phyloP scores from a whole-genome alignment of 345 rosid genomes.

The Passiflora organensis region DNA sequence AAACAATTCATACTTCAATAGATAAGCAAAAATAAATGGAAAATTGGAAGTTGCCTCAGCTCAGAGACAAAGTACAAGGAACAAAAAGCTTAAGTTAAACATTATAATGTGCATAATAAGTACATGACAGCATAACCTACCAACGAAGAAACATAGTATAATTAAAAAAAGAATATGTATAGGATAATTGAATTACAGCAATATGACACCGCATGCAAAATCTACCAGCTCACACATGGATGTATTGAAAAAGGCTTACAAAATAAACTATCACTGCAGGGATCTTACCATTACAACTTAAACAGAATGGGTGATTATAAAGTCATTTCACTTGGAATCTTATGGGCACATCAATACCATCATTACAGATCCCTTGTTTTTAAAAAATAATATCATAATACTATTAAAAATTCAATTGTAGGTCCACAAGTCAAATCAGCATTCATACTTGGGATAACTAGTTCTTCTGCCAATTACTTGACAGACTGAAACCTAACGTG shows the following conservation, averaged over 20 bases:
- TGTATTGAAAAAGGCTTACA: neutral
- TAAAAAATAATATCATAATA: no score
- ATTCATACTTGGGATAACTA: neutral
- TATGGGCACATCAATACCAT: no score
- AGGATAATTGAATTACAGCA: neutral
- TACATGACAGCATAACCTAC: neutral
- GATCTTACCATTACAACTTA: no score
- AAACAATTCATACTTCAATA: conserved; percentile 3
- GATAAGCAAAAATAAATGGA: neutral
- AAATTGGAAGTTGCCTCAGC: neutral
- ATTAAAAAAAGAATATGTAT: no score
- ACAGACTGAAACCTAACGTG: no score
- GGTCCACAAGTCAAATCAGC: neutral
- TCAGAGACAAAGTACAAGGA: no score
- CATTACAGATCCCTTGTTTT: no score
- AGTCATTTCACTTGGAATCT: no score
- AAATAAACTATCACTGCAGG: no score
- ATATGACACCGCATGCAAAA: neutral
- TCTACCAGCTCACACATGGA: neutral
- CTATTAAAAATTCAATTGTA: neutral
- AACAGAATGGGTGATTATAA: no score
- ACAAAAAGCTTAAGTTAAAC: neutral
- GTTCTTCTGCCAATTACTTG: no score
- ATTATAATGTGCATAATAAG: neutral
- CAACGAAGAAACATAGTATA: no score